These are phyloP conservation scores for Sarocladium brachiariae DNA, from an alignment of 2,329 filamentous ascomycete species.

Conservation along the genomic window DNA sequence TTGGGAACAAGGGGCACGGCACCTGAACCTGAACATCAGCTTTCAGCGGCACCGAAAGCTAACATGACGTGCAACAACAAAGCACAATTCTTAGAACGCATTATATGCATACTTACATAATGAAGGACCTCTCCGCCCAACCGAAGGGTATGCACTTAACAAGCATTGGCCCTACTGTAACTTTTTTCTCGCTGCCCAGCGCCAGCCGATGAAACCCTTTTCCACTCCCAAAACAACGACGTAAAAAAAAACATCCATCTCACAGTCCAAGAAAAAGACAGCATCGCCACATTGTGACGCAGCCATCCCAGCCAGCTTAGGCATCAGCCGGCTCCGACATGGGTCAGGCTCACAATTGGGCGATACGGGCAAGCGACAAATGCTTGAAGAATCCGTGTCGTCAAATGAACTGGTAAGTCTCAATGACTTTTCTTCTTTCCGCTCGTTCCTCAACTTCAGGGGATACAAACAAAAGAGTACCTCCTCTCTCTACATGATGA, in stretches of 20 bases:
- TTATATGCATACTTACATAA: not conserved
- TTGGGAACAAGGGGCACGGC: conserved; percentile 22
- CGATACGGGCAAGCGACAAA: not conserved
- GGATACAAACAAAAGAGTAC: too few relatives aligned
- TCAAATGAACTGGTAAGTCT: conserved; percentile 10
- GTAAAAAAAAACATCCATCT: too few relatives aligned
- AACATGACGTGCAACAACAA: conserved; percentile 14
- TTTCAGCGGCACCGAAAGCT: conserved; percentile 20
- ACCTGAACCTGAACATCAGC: conserved; percentile 19
- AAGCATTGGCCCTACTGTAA: conserved; percentile 2
- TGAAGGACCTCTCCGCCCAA: too few relatives aligned
- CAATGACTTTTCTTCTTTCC: conserved; percentile 11
- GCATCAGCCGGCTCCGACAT: not conserved
- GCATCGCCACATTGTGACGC: too few relatives aligned
- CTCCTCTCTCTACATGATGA: conserved; percentile 41
- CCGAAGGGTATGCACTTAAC: not conserved
- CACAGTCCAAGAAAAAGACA: too few relatives aligned
- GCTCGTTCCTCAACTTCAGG: too few relatives aligned
- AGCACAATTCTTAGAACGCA: not conserved
- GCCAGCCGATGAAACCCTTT: not conserved
- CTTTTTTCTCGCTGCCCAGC: conserved; percentile 2
- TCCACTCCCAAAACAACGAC: not conserved
- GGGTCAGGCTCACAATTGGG: not conserved
- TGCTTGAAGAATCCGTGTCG: not conserved
- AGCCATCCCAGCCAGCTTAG: not conserved